Conservation (phyloP, 1,284 basidiomycete genomes). For the Trametes sp. region DNA sequence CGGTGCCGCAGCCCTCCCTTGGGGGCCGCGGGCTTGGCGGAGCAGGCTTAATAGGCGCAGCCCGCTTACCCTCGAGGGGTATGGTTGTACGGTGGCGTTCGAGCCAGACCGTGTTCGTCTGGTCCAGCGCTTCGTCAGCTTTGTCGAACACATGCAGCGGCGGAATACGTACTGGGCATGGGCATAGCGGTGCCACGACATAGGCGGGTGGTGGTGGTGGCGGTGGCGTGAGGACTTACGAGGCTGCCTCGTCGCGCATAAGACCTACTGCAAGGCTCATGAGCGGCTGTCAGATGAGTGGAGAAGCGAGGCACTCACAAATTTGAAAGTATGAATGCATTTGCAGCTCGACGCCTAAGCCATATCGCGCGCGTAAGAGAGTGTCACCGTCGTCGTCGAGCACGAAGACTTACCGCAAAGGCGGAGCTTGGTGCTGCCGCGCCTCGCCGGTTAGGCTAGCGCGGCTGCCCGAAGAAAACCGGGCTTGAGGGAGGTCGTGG, state of each 20-base stretch:
- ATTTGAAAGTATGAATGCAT: background rate
- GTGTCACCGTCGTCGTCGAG: background rate
- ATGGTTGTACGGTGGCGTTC: no score
- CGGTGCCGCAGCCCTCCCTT: background rate
- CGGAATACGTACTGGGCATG: no score
- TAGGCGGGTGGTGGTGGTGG: no score
- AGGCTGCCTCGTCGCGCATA: no score
- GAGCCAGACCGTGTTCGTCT: no score
- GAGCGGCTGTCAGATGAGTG: no score
- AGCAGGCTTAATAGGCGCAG: background rate
- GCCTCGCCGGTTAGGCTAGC: constrained; percentile 6
- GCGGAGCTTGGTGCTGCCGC: background rate
- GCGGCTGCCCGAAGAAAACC: constrained; percentile 11
- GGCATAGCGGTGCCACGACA: no score
- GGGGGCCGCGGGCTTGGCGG: background rate
- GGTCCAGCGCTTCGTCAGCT: no score
- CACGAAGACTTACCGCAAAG: background rate
- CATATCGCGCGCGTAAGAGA: background rate
- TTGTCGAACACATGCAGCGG: no score
- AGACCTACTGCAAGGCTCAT: no score
- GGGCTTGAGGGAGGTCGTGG: background rate
- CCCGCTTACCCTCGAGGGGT: background rate
- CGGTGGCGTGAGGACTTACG: no score
- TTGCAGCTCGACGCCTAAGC: background rate
- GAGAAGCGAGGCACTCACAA: background rate